Percentiles rank a stretch among this genome's conserved stretches.
Conservation (phyloP, 1,139 yeast genomes). For the Chernovozyma sophiae-reginae region DNA sequence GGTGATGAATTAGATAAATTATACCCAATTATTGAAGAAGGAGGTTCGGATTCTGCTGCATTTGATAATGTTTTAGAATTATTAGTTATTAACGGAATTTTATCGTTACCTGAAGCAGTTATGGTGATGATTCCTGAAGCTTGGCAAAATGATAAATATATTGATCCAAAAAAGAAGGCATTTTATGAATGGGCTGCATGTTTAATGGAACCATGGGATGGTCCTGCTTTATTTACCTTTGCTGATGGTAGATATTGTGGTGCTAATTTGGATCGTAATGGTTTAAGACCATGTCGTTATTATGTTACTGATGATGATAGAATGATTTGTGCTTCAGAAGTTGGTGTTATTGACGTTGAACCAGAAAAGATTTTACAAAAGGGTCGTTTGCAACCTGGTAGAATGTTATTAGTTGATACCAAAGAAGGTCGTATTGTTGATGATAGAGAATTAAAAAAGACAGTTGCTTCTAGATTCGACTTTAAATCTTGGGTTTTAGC, state of each 20-base stretch:
- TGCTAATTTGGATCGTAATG: constrained; percentile 95
- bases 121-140: constrained; percentile 98
- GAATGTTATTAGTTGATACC: constrained; percentile 94
- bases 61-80: constrained; percentile 93
- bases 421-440: constrained; percentile 90
- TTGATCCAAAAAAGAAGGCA: constrained; percentile 89
- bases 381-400: constrained; percentile 95
- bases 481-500: constrained; percentile 92
- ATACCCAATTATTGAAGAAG: constrained; percentile 95
- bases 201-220: constrained; percentile 99
- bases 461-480: constrained; percentile 82
- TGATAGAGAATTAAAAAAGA: constrained; percentile 78
- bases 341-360: constrained; percentile 89
- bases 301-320: constrained; percentile 92
- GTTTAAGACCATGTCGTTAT: constrained; percentile 97
- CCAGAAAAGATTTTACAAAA: constrained; percentile 79
- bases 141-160: constrained; percentile 83
- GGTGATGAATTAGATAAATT: constrained; percentile 89
- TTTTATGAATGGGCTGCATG: constrained; percentile 99
- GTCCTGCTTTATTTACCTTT: constrained; percentile 95
- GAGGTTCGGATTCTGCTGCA: constrained; percentile 99
- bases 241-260: constrained; percentile 98
- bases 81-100: constrained; percentile 84
- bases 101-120: constrained; percentile 93
- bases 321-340: constrained; percentile 97